Base-by-base conservation (phyloP, 2,329 filamentous ascomycete genomes). In the Penicillium hordei region DNA sequence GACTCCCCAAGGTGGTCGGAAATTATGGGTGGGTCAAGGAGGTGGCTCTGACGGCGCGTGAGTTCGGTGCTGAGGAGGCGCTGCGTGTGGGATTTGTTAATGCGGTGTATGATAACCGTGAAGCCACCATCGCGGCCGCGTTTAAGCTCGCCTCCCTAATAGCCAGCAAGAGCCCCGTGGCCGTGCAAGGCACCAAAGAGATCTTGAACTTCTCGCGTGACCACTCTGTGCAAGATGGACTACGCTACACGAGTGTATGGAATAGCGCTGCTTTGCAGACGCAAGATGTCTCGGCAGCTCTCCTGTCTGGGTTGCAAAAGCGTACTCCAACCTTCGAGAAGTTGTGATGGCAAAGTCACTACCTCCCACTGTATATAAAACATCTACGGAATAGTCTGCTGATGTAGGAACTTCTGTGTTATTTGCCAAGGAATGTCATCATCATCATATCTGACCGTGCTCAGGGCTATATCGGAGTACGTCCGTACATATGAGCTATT, bases 201-300 rank as follows among this genome's bases (percentile, higher is more conserved):
- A 76, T 96, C 61, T 72, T 96, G 70, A 92, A 94, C 74, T 91
- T 88, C 70, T 89, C 88, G 34, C 83, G 90, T 67, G 93, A 96
- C 73, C 86, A 92, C 72, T 81, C 82, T 2, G 85, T 96, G 29
- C 84, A 83, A 45, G 91, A 96, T 65, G 91, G 86, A 46, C 76
- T 97, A 72, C 85, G 85, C 57, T 97, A 96, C 75, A 96, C 93
- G 4, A 83, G 85, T 12, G 82, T 94, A 1, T 97, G 93, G 93
- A 97, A 97, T 71, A 84, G 86, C 66, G 89, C 86, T 2, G 89
- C 90, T 69, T 71, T 96, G 66, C 93, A 97, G 79, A 89, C 90
- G 7, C 79, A 81, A 52, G 93, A 97, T 79, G 83, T 96, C 43
- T 78, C 85, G 69, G 79, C 82, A 58, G 91, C 93, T 0, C 80